A percentile compares a stretch with the other conserved stretches of the same genome.
Conservation (phyloP, 2,329 filamentous ascomycete species). For the Diplodia sapinea region DNA sequence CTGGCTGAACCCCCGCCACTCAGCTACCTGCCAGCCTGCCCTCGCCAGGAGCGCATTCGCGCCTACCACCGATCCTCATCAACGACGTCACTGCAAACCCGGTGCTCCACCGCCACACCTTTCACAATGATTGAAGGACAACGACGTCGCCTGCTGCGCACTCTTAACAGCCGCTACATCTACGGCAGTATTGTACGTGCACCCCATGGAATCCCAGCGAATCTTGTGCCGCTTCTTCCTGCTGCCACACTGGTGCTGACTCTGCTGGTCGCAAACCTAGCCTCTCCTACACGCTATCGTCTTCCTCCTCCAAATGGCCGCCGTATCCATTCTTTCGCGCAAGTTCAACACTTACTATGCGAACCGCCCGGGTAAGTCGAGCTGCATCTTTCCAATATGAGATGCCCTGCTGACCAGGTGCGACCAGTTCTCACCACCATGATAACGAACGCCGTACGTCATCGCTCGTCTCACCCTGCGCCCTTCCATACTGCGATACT, state of each 20-base stretch:
- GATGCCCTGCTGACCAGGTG: conserved; percentile 15
- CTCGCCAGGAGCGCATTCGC: conserved; percentile 28
- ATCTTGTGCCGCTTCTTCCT: conserved; percentile 29
- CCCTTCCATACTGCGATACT: not conserved
- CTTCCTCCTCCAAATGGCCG: conserved; percentile 85
- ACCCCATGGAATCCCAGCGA: conserved; percentile 32
- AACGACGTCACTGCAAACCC: conserved; percentile 31
- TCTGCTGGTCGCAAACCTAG: conserved; percentile 56
- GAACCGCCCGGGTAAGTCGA: conserved; percentile 75
- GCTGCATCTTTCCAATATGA: not conserved
- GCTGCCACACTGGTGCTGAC: conserved; percentile 10
- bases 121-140: conserved; percentile 47
- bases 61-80: conserved; percentile 25
- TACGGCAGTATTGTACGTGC: conserved; percentile 73
- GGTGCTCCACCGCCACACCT: conserved; percentile 31
- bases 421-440: conserved; percentile 88
- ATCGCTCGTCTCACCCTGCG: conserved; percentile 31
- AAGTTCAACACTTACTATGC: conserved; percentile 96
- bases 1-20: conserved; percentile 6
- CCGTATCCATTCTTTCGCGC: conserved; percentile 79
- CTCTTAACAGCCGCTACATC: conserved; percentile 74
- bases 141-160: conserved; percentile 66
- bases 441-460: conserved; percentile 88
- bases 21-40: conserved; percentile 7
- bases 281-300: conserved; percentile 85